These are phyloP conservation scores for Hypoxylon sp. DNA, from an alignment of 2,329 filamentous ascomycete genomes.

Conservation along the genomic window DNA sequence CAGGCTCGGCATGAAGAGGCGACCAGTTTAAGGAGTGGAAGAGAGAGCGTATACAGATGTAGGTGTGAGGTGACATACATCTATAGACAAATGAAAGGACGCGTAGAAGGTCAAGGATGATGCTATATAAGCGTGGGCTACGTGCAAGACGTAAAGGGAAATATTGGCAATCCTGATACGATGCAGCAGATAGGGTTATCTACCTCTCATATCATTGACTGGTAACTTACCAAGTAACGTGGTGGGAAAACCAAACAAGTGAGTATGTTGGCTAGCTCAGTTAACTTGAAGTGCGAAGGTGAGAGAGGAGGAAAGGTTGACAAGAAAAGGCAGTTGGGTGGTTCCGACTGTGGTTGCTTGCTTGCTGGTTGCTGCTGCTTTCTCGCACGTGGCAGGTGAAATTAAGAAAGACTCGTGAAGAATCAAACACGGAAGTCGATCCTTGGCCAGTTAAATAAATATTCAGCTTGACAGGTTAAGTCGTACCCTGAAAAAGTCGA, in stretches of 20 bases:
- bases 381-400: constrained; percentile 27
- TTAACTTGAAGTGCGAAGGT: constrained; percentile 15
- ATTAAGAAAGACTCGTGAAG: constrained; percentile 8
- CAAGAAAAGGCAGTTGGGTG: neutral
- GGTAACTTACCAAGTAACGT: constrained; percentile 3
- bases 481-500: constrained; percentile 34
- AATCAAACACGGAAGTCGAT: constrained; percentile 26
- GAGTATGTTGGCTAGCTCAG: neutral
- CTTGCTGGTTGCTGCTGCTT: constrained; percentile 22
- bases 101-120: constrained; percentile 1
- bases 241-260: neutral
- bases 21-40: constrained; percentile 6
- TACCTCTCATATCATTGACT: neutral
- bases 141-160: neutral
- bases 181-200: neutral
- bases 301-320: constrained; percentile 7
- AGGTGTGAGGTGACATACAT: constrained; percentile 8
- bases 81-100: constrained; percentile 2
- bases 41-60: constrained; percentile 1
- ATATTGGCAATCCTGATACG: neutral
- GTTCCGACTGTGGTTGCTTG: constrained; percentile 13
- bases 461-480: constrained; percentile 20
- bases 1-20: constrained; percentile 14
- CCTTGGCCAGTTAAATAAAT: constrained; percentile 30
- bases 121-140: neutral